These are phyloP conservation scores for Sclerotinia nivalis DNA, from an alignment of 2,329 filamentous ascomycete species.

Conservation along the genomic window DNA sequence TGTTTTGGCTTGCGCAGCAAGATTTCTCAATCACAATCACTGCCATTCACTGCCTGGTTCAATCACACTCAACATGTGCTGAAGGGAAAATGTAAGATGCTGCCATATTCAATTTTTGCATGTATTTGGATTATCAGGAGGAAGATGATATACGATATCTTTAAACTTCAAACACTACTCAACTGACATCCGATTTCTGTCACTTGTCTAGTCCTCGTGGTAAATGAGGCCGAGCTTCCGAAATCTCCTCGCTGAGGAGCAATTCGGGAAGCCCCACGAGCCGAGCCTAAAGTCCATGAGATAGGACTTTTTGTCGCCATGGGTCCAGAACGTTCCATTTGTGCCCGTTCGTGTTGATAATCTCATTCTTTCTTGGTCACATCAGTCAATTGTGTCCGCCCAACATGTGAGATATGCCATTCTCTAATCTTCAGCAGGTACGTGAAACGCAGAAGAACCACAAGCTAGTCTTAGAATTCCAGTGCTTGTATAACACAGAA, in stretches of 20 bases:
- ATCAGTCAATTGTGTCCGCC: background rate
- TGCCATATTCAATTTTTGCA: background rate
- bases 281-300: conserved; percentile 8
- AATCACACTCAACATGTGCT: background rate
- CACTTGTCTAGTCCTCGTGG: conserved; percentile 10
- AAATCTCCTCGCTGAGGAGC: background rate
- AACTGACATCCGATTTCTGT: background rate
- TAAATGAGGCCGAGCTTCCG: background rate
- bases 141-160: background rate
- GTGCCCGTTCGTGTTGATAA: background rate
- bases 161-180: background rate
- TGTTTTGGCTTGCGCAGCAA: background rate
- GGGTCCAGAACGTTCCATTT: conserved; percentile 17
- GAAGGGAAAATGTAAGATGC: background rate
- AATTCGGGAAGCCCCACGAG: conserved; percentile 3
- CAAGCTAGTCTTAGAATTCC: conserved; percentile 2
- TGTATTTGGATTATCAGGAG: background rate
- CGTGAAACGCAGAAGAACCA: background rate
- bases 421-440: conserved; percentile 11
- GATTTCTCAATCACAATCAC: conserved; percentile 4
- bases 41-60: background rate
- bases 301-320: background rate
- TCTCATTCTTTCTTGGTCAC: conserved; percentile 2
- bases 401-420: background rate
- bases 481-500: conserved; percentile 2